A percentile compares a stretch with the other conserved stretches of the same genome.
Conservation (phyloP, 331 rosid genomes). For the Acacia concinna region DNA sequence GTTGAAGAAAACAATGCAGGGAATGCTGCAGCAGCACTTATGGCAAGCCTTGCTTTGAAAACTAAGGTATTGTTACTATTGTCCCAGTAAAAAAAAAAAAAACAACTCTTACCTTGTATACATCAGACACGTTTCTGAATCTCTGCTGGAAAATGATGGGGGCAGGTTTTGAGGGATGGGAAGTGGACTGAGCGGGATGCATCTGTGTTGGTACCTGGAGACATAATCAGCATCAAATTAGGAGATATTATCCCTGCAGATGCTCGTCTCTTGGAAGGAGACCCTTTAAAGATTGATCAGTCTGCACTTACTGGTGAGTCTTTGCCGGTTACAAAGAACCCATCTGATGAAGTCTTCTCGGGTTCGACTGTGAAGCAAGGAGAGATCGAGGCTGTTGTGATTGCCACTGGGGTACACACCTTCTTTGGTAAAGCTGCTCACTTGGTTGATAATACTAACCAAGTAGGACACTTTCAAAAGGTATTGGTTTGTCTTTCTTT, state of each 20-base stretch:
- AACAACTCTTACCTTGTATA: not conserved
- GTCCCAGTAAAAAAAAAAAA: not conserved
- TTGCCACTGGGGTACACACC: constrained; percentile 93
- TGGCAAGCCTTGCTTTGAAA: constrained; percentile 99
- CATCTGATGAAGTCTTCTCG: constrained; percentile 82
- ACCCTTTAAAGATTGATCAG: constrained; percentile 81
- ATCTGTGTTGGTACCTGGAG: constrained; percentile 79
- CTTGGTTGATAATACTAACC: constrained; percentile 79
- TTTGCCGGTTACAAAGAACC: constrained; percentile 53
- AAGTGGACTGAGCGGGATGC: constrained; percentile 83
- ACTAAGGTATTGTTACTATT: constrained; percentile 51
- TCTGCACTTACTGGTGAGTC: constrained; percentile 95
- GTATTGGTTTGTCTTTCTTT: constrained; percentile 27
- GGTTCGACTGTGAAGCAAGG: constrained; percentile 96
- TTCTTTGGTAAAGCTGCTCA: constrained; percentile 99
- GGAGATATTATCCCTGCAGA: constrained; percentile 93
- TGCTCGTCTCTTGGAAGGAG: constrained; percentile 89
- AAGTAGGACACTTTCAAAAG: constrained; percentile 88
- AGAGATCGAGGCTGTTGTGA: constrained; percentile 87
- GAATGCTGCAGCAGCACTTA: constrained; percentile 92
- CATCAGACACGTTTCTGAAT: not conserved
- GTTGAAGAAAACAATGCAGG: constrained; percentile 96
- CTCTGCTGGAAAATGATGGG: not conserved
- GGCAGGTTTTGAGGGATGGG: constrained; percentile 84
- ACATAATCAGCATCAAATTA: constrained; percentile 72